These are phyloP conservation scores for Volutella citrinella DNA, from an alignment of 2,329 filamentous ascomycete species.

Conservation along the genomic window DNA sequence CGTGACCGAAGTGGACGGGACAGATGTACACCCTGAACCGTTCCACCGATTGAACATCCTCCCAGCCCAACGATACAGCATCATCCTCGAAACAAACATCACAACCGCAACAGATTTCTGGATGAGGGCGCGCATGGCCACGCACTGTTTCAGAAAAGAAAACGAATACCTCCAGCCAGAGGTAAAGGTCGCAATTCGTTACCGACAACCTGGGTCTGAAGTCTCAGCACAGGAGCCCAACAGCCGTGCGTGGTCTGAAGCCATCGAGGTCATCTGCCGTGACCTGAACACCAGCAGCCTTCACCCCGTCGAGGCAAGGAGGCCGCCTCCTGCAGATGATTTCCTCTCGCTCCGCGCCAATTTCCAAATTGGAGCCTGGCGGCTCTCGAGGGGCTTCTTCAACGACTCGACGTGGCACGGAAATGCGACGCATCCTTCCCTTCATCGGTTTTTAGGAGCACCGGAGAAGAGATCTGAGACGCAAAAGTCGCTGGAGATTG, in stretches of 20 bases:
- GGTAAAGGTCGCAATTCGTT: conserved; percentile 29
- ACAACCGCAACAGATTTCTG: conserved; percentile 55
- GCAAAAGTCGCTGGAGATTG: conserved; percentile 11
- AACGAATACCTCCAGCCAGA: conserved; percentile 31
- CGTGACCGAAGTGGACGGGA: conserved; percentile 69
- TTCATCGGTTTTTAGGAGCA: conserved; percentile 33
- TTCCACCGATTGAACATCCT: conserved; percentile 62
- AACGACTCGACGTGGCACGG: conserved; percentile 49
- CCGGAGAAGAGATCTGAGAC: no score
- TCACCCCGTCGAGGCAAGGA: conserved; percentile 33
- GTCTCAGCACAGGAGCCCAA: conserved; percentile 16
- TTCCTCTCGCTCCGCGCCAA: conserved; percentile 47
- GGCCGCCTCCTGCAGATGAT: conserved; percentile 36
- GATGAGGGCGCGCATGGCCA: conserved; percentile 53
- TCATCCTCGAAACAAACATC: conserved; percentile 60
- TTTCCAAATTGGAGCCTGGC: conserved; percentile 54
- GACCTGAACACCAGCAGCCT: conserved; percentile 52
- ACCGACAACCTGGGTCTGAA: conserved; percentile 6
- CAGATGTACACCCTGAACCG: conserved; percentile 57
- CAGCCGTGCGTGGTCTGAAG: conserved; percentile 49
- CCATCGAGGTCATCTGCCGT: conserved; percentile 46
- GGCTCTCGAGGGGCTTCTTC: conserved; percentile 52
- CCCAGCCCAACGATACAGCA: conserved; percentile 69
- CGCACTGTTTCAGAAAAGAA: conserved; percentile 34
- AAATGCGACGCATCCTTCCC: conserved; percentile 33